A percentile compares a stretch with the other conserved stretches of the same genome.
Conservation (phyloP, 441 rosid species). For the Mallotus repandus region DNA sequence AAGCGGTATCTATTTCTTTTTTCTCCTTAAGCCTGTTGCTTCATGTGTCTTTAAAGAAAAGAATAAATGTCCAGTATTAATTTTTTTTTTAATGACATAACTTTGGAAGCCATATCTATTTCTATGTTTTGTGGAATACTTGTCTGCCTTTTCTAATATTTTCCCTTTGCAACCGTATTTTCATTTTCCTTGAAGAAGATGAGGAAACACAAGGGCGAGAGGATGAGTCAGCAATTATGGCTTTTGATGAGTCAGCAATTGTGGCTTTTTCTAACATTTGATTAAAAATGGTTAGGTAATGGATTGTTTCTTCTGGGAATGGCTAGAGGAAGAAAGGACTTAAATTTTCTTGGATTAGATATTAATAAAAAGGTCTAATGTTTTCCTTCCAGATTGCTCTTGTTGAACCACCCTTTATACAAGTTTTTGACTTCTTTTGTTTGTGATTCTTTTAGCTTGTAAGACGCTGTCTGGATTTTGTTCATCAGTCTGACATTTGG, state of each 20-base stretch:
- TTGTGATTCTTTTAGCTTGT: constrained; percentile 46
- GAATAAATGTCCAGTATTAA: not conserved
- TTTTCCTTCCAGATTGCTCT: constrained; percentile 8
- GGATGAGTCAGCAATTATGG: not conserved
- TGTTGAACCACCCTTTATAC: constrained; percentile 7
- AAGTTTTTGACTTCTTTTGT: constrained; percentile 20
- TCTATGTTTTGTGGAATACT: not conserved
- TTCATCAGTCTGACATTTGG: constrained; percentile 40
- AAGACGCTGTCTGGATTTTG: constrained; percentile 39
- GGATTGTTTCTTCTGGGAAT: constrained; percentile 64
- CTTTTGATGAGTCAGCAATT: constrained; percentile 11
- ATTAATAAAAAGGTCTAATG: constrained; percentile 55
- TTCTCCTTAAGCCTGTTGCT: constrained; percentile 13
- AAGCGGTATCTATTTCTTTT: constrained; percentile 44
- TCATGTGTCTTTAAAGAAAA: constrained; percentile 1
- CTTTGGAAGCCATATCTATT: not conserved
- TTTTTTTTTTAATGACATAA: not conserved
- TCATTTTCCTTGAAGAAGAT: constrained; percentile 6
- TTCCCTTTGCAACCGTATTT: constrained; percentile 2
- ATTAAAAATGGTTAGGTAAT: constrained; percentile 44
- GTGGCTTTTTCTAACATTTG: constrained; percentile 13
- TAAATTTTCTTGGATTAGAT: constrained; percentile 76
- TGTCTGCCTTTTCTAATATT: not conserved
- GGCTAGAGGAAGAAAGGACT: constrained; percentile 54
- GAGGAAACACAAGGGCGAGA: not conserved